Conservation (phyloP, 768 basidiomycete genomes). For the Trametes sanguinea region DNA sequence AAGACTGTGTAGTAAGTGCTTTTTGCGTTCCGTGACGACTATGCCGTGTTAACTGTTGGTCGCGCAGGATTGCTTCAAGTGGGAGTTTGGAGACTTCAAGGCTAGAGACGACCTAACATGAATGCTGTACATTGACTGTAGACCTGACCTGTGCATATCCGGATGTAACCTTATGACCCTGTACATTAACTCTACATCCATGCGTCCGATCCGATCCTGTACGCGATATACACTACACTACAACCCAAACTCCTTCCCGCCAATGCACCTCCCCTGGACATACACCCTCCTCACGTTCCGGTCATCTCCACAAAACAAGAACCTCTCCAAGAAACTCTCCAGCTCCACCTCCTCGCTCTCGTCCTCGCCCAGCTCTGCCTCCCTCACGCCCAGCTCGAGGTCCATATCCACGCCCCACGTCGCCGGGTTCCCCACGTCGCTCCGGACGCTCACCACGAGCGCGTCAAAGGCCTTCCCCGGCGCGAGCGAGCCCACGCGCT, state of each 20-base stretch:
- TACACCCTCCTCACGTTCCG: constrained; percentile 81
- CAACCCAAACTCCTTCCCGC: constrained; percentile 52
- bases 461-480: constrained; percentile 92
- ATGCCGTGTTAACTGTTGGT: constrained; percentile 10
- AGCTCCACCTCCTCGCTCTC: constrained; percentile 39
- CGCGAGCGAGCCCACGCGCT: constrained; percentile 73
- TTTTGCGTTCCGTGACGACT: too few relatives aligned
- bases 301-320: constrained; percentile 86
- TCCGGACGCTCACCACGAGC: constrained; percentile 62
- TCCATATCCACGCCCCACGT: constrained; percentile 53
- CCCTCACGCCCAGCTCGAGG: constrained; percentile 34
- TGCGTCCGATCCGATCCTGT: not conserved
- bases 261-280: constrained; percentile 79
- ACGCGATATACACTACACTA: not conserved
- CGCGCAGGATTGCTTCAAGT: constrained; percentile 72
- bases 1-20: constrained; percentile 65
- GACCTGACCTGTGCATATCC: constrained; percentile 1
- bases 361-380: constrained; percentile 24
- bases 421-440: constrained; percentile 54
- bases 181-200: not conserved
- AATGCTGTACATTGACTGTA: constrained; percentile 8
- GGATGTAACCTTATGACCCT: constrained; percentile 11
- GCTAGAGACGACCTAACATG: constrained; percentile 18
- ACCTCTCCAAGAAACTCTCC: constrained; percentile 71
- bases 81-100: constrained; percentile 65